Evolutionary conservation across 2,329 filamentous ascomycete species (phyloP).

Genomic region (Trichoderma sp.): DNA sequence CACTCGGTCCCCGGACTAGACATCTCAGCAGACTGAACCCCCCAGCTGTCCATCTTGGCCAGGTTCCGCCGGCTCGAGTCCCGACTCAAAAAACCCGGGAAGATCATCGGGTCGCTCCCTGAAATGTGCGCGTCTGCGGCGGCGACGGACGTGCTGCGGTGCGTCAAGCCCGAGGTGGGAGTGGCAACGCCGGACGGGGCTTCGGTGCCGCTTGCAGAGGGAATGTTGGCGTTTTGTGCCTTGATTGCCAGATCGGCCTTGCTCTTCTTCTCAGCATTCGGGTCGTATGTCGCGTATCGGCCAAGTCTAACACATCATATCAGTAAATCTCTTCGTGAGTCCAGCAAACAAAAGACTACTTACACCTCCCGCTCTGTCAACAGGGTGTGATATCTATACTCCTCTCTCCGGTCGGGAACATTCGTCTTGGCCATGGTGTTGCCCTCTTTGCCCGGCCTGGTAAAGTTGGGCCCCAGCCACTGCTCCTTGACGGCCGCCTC

Average conservation of each 20-base stretch:
- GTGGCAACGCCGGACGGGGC: slow-evolving; percentile 2
- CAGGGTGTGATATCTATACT: slow-evolving; percentile 85
- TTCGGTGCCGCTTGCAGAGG: slow-evolving; percentile 8
- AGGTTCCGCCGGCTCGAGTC: slow-evolving; percentile 12
- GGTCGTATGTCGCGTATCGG: slow-evolving; percentile 47
- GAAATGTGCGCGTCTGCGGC: slow-evolving; percentile 53
- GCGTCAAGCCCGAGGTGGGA: not conserved
- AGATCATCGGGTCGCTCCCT: slow-evolving; percentile 67
- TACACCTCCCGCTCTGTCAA: slow-evolving; percentile 83
- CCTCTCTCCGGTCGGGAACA: slow-evolving; percentile 88
- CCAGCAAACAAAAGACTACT: slow-evolving; percentile 40
- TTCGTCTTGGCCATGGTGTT: slow-evolving; percentile 97
- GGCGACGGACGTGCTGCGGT: slow-evolving; percentile 43
- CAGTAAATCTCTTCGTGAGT: not conserved
- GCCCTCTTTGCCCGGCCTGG: slow-evolving; percentile 75
- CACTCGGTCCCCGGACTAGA: slow-evolving; percentile 5
- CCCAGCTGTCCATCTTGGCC: slow-evolving; percentile 18
- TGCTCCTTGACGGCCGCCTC: slow-evolving; percentile 85
- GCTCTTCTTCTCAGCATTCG: slow-evolving; percentile 2
- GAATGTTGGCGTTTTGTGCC: slow-evolving; percentile 29
- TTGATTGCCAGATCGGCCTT: slow-evolving; percentile 24
- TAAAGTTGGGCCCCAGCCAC: slow-evolving; percentile 82
- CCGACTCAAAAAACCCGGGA: slow-evolving; percentile 65
- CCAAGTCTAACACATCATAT: slow-evolving; percentile 42
- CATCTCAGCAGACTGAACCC: slow-evolving; percentile 7